Evolutionary conservation across 2,329 filamentous ascomycete species (phyloP).

Genomic region (Parafenestella ontariensis): DNA sequence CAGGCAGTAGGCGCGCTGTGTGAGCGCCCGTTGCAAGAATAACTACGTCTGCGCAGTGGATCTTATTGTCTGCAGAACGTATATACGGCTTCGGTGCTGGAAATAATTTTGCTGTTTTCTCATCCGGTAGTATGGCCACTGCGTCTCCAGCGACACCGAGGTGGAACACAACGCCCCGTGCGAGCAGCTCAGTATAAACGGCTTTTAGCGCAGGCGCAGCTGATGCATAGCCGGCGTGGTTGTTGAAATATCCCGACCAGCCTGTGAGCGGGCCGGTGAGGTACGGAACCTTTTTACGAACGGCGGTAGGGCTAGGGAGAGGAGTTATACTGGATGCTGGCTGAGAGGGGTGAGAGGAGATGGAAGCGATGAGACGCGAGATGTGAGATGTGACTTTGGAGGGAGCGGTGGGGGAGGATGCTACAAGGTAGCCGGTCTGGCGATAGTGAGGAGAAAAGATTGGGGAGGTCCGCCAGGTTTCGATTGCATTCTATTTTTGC

Average conservation of each 20-base stretch:
- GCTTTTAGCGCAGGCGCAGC: not conserved
- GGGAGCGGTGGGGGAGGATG: not conserved
- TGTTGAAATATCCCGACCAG: not conserved
- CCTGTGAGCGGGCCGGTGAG: not conserved
- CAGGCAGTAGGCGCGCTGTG: not conserved
- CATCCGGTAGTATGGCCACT: not conserved
- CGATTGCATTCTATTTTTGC: not conserved
- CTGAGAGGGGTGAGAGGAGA: not conserved
- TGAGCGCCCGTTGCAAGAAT: not conserved
- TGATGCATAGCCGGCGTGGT: not conserved
- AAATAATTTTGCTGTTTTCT: not conserved
- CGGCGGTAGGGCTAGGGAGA: not conserved
- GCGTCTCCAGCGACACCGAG: not conserved
- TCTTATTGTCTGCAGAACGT: not conserved
- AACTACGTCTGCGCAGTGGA: not conserved
- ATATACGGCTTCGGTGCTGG: not conserved
- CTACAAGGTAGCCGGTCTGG: not conserved
- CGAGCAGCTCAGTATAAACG: not conserved
- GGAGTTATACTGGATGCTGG: not conserved
- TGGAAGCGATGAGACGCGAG: not conserved
- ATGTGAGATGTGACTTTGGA: not conserved
- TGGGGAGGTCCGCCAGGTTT: not conserved
- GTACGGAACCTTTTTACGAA: not conserved
- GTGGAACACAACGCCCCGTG: not conserved
- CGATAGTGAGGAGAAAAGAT: not conserved